phyloP scores from a whole-genome alignment of 179 eudicot species.

The Dionaea muscipula region DNA sequence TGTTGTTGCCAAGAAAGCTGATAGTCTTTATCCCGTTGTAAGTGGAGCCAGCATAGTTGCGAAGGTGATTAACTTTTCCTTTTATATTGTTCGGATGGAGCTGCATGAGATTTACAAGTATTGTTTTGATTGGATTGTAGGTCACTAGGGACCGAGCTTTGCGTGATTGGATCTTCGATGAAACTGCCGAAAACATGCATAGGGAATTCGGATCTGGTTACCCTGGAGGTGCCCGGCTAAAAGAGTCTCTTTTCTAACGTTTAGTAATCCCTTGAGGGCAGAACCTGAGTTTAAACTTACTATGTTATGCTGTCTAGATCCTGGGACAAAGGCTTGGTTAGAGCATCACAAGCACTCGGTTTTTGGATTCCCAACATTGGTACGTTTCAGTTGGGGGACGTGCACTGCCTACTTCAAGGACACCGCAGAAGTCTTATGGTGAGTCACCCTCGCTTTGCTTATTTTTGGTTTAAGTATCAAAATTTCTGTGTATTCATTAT shows the following conservation, averaged over 20 bases:
- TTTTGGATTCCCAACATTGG: conserved; percentile 85
- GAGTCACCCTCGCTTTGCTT: conserved; percentile 15
- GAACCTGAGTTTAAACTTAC: conserved; percentile 5
- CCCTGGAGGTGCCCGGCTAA: conserved; percentile 57
- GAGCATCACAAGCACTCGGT: conserved; percentile 70
- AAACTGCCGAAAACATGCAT: conserved; percentile 66
- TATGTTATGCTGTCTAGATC: conserved; percentile 39
- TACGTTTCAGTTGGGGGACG: conserved; percentile 96
- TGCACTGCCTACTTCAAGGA: conserved; percentile 67
- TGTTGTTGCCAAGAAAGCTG: conserved; percentile 97
- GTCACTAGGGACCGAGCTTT: conserved; percentile 86
- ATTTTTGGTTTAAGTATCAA: too few relatives aligned
- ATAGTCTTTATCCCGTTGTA: conserved; percentile 95
- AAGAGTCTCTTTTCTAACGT: conserved; percentile 3
- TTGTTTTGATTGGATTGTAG: conserved; percentile 17
- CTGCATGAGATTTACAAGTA: conserved; percentile 9
- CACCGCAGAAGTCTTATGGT: conserved; percentile 65
- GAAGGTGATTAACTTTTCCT: conserved; percentile 37
- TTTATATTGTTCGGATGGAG: not conserved
- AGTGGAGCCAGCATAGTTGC: conserved; percentile 99
- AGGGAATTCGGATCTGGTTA: conserved; percentile 86
- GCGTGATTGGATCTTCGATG: conserved; percentile 72
- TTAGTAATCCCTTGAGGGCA: not conserved
- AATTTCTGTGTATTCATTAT: not conserved
- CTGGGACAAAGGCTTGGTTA: conserved; percentile 78